Evolutionary conservation across 2,329 filamentous ascomycete species (phyloP).

Genomic region (Ophiostoma pallidulum): DNA sequence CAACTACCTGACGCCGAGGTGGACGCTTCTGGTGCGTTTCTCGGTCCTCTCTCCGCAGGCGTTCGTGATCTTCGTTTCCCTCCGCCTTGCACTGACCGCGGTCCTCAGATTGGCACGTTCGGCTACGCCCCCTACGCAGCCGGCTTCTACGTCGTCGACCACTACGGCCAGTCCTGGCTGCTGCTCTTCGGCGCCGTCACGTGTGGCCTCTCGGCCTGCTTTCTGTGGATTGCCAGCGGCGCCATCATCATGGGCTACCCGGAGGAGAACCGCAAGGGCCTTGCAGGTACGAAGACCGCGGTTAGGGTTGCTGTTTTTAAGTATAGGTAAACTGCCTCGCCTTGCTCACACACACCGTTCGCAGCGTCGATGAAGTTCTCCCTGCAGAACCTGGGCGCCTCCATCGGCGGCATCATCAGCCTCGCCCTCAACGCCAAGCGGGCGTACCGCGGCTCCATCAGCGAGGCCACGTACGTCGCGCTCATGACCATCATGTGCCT

Average conservation of each 20-base stretch:
- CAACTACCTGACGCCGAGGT: slow-evolving; percentile 5
- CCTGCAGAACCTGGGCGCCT: slow-evolving; percentile 8
- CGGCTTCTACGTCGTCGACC: slow-evolving; percentile 8
- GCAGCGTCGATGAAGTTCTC: slow-evolving; percentile 11
- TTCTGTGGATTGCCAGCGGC: slow-evolving; percentile 14
- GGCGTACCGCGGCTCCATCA: slow-evolving; percentile 12
- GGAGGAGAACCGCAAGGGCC: slow-evolving; percentile 14
- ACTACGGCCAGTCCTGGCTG: slow-evolving; percentile 3
- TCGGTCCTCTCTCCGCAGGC: no score
- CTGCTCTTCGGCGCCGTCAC: slow-evolving; percentile 7
- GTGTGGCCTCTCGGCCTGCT: slow-evolving; percentile 8
- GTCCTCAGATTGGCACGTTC: slow-evolving; percentile 9
- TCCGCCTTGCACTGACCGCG: no score
- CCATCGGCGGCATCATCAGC: slow-evolving; percentile 15
- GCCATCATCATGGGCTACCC: slow-evolving; percentile 15
- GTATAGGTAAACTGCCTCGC: no score
- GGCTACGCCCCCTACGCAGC: slow-evolving; percentile 9
- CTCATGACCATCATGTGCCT: slow-evolving; percentile 17
- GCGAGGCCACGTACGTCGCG: slow-evolving; percentile 12
- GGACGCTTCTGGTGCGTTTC: slow-evolving; percentile 9
- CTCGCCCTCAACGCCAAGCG: slow-evolving; percentile 13
- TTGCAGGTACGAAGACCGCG: slow-evolving; percentile 11
- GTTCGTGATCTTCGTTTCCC: no score
- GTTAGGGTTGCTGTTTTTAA: no score
- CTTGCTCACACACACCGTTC: no score